Base-by-base conservation (phyloP, 1,284 basidiomycete genomes). In the Ganoderma boninense region DNA sequence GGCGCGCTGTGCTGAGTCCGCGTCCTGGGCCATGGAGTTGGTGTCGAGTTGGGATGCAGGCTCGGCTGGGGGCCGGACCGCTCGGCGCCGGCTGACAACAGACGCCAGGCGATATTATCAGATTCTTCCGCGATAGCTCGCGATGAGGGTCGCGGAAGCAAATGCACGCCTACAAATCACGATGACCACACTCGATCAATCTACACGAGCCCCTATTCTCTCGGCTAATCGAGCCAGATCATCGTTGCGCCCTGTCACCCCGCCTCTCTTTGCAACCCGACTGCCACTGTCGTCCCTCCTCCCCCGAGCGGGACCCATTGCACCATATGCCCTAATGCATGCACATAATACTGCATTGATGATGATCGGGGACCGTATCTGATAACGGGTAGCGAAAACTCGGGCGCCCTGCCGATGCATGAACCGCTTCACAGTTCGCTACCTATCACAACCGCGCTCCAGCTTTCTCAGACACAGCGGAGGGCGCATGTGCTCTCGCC, bases 81-180 rank as follows among this genome's bases (percentile, higher is more conserved):
- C 49, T 26, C 59, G 59, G 23, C n/a, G 49, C 68, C 64, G 26
- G 43, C 32, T 59, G 63, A 62, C 68, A 65, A 65, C 54, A 23
- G 62, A 59, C 70, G 54, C 72, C 72, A 14, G 7, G 54, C 62
- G 32, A 69, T 62, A 69, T 69, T 69, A 69, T 69, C 72, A 71
- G 72, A 71, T 71, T 69, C 70, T 68, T 69, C 67, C 72, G 69
- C 72, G 72, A 71, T 62, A 67, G 64, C 59, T 60, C 62, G n/a
- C 23, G 20, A 32, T 32, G 52, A 71, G 62, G 71, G 64, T 74
- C 73, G 73, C 73, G 73, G 73, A 74, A 74, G 73, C 73, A 74
- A 71, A 74, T 71, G 66, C 20, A 67, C 70, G 46, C 66, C 66
- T 66, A 70, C 73, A 70, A 70, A 71, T 71, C 70, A 66, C 40